Base-by-base conservation (phyloP, 2,329 filamentous ascomycete species). In the Helotiales sp. region DNA sequence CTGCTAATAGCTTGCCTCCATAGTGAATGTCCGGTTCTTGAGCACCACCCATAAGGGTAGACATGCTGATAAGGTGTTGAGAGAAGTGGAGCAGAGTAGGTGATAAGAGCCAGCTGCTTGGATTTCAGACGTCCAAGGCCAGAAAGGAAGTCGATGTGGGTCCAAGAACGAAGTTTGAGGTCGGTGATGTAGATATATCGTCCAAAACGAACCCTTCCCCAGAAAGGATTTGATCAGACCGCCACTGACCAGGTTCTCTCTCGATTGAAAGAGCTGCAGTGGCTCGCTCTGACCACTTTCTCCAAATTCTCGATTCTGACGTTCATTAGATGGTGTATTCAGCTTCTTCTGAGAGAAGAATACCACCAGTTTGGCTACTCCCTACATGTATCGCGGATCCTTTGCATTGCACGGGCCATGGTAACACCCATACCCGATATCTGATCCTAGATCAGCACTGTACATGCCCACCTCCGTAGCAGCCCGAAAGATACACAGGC, bases 1-100 rank as follows among this genome's bases (percentile, higher is more conserved):
- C 52, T 36, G 38, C 44, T 13, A 58, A 34, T 24, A 58, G 36
- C 36, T 46, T 46, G 5, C 51, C 51, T 36, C 56, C 56, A 44
- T 51, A n/a, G 33, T 55, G 36, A 29, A 54, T 24, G 31, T 58
- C 52, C 19, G 56, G 56, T 29, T 48, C 15, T 25, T 47, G 51
- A 17, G 40, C n/a, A 19, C 55, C 55, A 24, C 34, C 54, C 33
- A 22, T 8, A 15, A 10, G 22, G 24, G 40, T 44, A 24, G 40
- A 44, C 40, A 44, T 44, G 7, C 10, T 7, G 22, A 4, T 44
- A 25, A 6, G 3, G 22, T 25, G 22, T 44, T 44, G 22, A 25
- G 22, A 15, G 40, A 10, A 13, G 40, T 7, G 29, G 22, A 17
- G 31, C 31, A 22, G 25, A 33, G 27, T 33, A 15, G 36, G 24